Conservation (phyloP, 2,329 filamentous ascomycete genomes). For the Penicillium sp. region DNA sequence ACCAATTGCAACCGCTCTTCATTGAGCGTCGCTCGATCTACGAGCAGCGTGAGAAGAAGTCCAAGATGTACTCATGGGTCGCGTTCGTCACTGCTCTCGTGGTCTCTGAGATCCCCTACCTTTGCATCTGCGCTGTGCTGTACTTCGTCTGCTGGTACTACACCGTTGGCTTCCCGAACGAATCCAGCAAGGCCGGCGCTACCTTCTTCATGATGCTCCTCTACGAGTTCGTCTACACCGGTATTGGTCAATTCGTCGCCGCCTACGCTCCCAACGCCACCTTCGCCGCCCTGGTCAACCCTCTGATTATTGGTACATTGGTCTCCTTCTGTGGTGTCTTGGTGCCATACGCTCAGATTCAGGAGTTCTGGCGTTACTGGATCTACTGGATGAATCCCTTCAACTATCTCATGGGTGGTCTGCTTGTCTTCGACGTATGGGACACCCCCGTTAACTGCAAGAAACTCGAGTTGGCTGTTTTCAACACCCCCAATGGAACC, state of each 20-base stretch:
- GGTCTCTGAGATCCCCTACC: conserved; percentile 11
- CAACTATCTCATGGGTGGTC: conserved; percentile 14
- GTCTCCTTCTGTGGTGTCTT: conserved; percentile 16
- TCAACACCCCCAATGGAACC: conserved; percentile 5
- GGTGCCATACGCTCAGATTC: conserved; percentile 10
- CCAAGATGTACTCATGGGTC: conserved; percentile 15
- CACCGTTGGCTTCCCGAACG: conserved; percentile 12
- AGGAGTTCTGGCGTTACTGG: conserved; percentile 16
- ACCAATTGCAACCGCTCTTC: conserved; percentile 10
- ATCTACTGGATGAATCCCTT: conserved; percentile 14
- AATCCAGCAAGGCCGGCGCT: conserved; percentile 8
- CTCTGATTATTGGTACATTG: conserved; percentile 10
- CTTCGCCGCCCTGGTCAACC: conserved; percentile 10
- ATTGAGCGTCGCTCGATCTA: conserved; percentile 10
- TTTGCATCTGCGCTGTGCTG: conserved; percentile 9
- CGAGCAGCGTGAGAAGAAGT: conserved; percentile 15
- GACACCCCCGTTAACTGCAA: conserved; percentile 8
- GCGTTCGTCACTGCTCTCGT: conserved; percentile 11
- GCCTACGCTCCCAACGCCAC: conserved; percentile 13
- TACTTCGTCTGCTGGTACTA: conserved; percentile 16
- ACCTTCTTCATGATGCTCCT: conserved; percentile 14
- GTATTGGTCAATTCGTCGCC: conserved; percentile 13
- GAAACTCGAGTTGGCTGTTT: conserved; percentile 9
- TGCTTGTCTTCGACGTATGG: conserved; percentile 11
- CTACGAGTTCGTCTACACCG: conserved; percentile 14